phyloP scores from a whole-genome alignment of 164 flowering plant genomes.

The Warburgia ugandensis region DNA sequence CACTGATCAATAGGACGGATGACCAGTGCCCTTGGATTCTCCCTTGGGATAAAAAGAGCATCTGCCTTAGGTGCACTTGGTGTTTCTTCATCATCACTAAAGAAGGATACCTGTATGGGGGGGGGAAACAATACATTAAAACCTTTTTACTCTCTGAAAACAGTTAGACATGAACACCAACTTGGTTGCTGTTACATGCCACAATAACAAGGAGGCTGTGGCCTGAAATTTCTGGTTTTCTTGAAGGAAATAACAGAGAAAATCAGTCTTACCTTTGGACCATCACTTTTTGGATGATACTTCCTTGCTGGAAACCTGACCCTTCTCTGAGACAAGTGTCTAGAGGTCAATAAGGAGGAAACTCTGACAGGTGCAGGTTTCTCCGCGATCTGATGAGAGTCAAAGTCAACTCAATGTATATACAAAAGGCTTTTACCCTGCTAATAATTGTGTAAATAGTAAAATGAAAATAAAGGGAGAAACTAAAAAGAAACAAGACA shows the following conservation, averaged over 20 bases:
- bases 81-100: conserved; percentile 38
- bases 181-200: neutral
- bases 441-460: neutral
- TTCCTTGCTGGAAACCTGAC: conserved; percentile 75
- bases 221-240: neutral
- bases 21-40: conserved; percentile 86
- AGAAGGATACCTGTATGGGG: conserved; percentile 41
- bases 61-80: conserved; percentile 93
- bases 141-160: neutral
- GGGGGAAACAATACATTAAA: neutral
- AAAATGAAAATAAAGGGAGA: neutral
- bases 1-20: conserved; percentile 72
- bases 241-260: neutral
- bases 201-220: neutral
- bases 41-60: conserved; percentile 91
- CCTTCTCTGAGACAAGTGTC: conserved; percentile 69
- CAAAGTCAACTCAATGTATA: neutral
- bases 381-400: conserved; percentile 52
- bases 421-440: neutral
- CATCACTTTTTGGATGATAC: conserved; percentile 67
- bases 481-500: too few relatives aligned
- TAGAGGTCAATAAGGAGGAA: conserved; percentile 75
- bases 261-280: conserved; percentile 42
- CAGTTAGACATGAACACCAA: neutral
- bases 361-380: conserved; percentile 78